Percentiles rank a stretch among this genome's conserved stretches.
These are phyloP conservation scores for Fusarium mundagurra DNA, from an alignment of 2,329 filamentous ascomycete species.

Conservation along the genomic window DNA sequence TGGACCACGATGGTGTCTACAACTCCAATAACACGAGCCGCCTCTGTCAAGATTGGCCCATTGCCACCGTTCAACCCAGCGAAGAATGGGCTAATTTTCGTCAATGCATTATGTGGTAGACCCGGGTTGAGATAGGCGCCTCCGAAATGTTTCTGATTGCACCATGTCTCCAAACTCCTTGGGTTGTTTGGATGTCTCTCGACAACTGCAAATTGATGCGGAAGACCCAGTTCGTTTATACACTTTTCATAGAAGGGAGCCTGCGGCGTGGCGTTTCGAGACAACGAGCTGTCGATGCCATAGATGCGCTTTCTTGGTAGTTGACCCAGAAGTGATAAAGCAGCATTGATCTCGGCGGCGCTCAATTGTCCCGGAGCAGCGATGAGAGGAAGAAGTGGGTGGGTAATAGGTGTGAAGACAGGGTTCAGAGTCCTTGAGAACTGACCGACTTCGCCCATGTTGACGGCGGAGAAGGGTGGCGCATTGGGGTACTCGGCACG, in stretches of 20 bases:
- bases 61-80: conserved; percentile 59
- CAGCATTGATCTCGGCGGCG: conserved; percentile 84
- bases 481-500: conserved; percentile 73
- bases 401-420: conserved; percentile 88
- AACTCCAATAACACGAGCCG: conserved; percentile 80
- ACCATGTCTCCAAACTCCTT: conserved; percentile 74
- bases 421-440: conserved; percentile 85
- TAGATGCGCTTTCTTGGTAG: conserved; percentile 83
- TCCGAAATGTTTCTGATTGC: conserved; percentile 79
- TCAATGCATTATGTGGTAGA: conserved; percentile 67
- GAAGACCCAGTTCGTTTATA: conserved; percentile 85
- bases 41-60: conserved; percentile 74
- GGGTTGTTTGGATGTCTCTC: conserved; percentile 74
- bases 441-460: conserved; percentile 89
- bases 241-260: conserved; percentile 89
- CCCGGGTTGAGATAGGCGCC: conserved; percentile 84
- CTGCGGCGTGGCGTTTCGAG: conserved; percentile 72
- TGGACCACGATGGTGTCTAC: conserved; percentile 83
- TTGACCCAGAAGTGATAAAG: conserved; percentile 81
- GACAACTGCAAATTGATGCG: conserved; percentile 80
- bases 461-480: conserved; percentile 83
- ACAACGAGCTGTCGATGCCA: conserved; percentile 77
- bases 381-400: conserved; percentile 83
- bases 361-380: conserved; percentile 88
- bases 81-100: conserved; percentile 65